Base-by-base conservation (phyloP, 75 land plant species). In the Selaginella moellendorffii region DNA sequence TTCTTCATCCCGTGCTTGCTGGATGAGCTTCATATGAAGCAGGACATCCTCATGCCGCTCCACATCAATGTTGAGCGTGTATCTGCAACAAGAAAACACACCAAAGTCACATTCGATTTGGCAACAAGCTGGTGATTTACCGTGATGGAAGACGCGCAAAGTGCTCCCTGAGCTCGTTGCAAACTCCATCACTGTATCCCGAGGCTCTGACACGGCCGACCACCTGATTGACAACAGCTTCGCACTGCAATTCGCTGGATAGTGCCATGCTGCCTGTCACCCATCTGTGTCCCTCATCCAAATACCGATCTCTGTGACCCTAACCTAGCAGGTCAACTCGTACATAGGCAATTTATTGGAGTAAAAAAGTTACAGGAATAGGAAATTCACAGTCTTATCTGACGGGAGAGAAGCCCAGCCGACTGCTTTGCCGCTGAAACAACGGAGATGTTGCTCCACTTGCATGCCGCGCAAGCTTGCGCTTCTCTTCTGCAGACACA, bases 41-140 rank as follows among this genome's bases (percentile, higher is more conserved):
- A 66, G 74, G 51, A 71, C 69, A 27, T 71, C 74, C 20, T 71
- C 74, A 42, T 71, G 74, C 51, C 74, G 54, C 21, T 66, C 59
- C 19, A 65, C 36, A 60, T 71, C 74, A 28, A n/a, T 71, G 27
- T 71, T 71, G 31, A 71, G 30, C 5, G 69, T 27, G 29, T 71
- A 71, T 28, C 74, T 71, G 71, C 69, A n/a, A n/a, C n/a, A n/a
- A n/a, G n/a, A n/a, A n/a, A n/a, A n/a, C n/a, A n/a, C n/a, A n/a
- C n/a, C n/a, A n/a, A n/a, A n/a, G n/a, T n/a, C n/a, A n/a, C n/a
- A n/a, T n/a, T n/a, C n/a, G n/a, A n/a, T n/a, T n/a, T n/a, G n/a
- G n/a, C n/a, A n/a, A n/a, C n/a, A n/a, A n/a, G n/a, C n/a, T n/a
- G n/a, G n/a, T n/a, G n/a, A n/a, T n/a, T 21, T 65, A 65, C 72